phyloP scores from a whole-genome alignment of 805 yeast species.

The Starmerella davenportii region DNA sequence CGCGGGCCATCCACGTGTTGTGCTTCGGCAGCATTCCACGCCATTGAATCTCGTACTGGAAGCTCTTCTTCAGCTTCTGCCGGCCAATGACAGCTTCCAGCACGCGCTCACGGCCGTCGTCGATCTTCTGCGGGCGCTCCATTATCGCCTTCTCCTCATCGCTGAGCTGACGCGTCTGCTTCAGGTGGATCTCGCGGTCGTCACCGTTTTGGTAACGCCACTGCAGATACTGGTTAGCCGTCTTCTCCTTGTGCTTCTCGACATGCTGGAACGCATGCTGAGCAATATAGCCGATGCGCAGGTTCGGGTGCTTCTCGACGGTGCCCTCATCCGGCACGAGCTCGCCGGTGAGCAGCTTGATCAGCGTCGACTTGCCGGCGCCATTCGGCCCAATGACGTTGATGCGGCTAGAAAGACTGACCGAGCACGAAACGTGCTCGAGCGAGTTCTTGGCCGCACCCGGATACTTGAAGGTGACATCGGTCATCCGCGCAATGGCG shows the following conservation, averaged over 20 bases:
- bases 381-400: constrained; percentile 97
- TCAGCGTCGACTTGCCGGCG: constrained; percentile 99
- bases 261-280: constrained; percentile 97
- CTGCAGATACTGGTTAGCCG: constrained; percentile 93
- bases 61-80: constrained; percentile 86
- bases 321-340: constrained; percentile 69
- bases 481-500: constrained; percentile 73
- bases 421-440: constrained; percentile 64
- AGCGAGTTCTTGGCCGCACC: constrained; percentile 76
- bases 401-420: constrained; percentile 88
- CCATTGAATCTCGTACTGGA: constrained; percentile 97
- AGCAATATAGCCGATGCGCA: constrained; percentile 96
- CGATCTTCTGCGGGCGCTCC: constrained; percentile 59
- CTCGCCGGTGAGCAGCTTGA: constrained; percentile 94
- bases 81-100: constrained; percentile 94
- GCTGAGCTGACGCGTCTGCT: constrained; percentile 77
- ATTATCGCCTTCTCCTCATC: constrained; percentile 61
- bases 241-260: constrained; percentile 90
- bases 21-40: constrained; percentile 75
- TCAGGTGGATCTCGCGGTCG: constrained; percentile 87
- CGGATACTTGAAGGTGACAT: constrained; percentile 80
- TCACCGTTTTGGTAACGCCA: constrained; percentile 98
- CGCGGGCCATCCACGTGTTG: constrained; percentile 87
- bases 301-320: constrained; percentile 93
- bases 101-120: constrained; percentile 69